phyloP scores from a whole-genome alignment of 176 grass and related monocot species.

The Carex pumila region DNA sequence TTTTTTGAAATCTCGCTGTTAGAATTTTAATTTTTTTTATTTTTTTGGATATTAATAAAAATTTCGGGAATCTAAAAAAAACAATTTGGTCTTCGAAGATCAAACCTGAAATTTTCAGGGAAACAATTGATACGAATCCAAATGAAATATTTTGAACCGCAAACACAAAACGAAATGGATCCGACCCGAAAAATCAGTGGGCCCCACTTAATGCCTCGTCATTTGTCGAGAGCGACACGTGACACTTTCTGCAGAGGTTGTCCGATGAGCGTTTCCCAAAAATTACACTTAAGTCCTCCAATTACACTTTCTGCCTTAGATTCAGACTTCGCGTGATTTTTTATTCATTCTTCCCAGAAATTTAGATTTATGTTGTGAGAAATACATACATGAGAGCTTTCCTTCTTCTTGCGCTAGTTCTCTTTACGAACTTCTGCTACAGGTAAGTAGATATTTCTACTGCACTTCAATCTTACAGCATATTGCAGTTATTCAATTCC shows the following conservation, averaged over 20 bases:
- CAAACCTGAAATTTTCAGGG: too few relatives aligned
- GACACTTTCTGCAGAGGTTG: neutral
- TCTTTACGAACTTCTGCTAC: neutral
- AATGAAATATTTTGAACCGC: too few relatives aligned
- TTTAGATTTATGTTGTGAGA: neutral
- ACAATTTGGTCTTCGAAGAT: too few relatives aligned
- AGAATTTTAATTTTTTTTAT: too few relatives aligned
- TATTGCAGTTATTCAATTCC: neutral
- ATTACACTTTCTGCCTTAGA: neutral
- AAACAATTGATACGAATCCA: too few relatives aligned
- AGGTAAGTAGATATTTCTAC: neutral
- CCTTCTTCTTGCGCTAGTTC: conserved; percentile 5
- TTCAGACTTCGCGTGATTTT: neutral
- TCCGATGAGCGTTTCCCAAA: neutral
- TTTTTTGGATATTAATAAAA: too few relatives aligned
- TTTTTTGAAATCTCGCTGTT: too few relatives aligned
- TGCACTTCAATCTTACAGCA: neutral
- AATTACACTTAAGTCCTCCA: neutral
- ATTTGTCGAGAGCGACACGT: neutral
- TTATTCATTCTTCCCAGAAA: neutral
- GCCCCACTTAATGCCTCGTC: neutral
- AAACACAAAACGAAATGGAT: neutral
- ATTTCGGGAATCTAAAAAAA: too few relatives aligned
- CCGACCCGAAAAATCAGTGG: neutral
- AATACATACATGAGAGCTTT: neutral